Evolutionary conservation across 1,139 yeast genomes (phyloP), one percentile per base, ranked within the genome.

Genomic region (Pichia sp.): DNA sequence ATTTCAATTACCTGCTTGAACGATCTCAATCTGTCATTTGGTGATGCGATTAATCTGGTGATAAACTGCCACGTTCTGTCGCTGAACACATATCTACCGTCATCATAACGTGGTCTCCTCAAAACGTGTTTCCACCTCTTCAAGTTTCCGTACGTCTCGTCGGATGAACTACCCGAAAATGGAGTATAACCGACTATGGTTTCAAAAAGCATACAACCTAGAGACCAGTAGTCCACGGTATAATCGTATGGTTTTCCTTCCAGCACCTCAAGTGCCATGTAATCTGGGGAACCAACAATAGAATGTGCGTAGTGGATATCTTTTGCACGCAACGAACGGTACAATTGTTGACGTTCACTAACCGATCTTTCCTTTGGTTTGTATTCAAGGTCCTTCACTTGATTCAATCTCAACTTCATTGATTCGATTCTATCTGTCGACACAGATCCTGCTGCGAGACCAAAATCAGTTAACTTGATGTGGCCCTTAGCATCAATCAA

Each of bases 181-280:
- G 99, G 99, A 2, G 99, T 96, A 71, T 89, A 95, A 0, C 98
- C 97, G 53, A 91, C 89, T 64, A 92, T 79, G 59, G 96, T 88
- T 71, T 92, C 98, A 67, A 87, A 92, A 30, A 92, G 75, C 82
- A 89, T 89, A 71, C 99, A 95, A 1, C 99, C 99, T 54, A 95
- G 77, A 0, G 98, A 92, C 99, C 99, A 95, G 71, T 95, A 95
- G 74, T 95, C 99, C 59, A 95, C 95, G 20, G 99, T 92, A 68
- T 86, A 92, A 68, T 95, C 97, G 70, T 95, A 95, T 58, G 86
- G 85, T 65, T 87, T 87, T 9, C 99, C 99, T 70, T 90, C 95
- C 59, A 95, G 81, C 6, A 95, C 98, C 70, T 95, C 99, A 54
- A 95, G 78, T 1, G 99, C 99, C 99, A 95, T 95, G 70, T 95